Conservation (phyloP, 78 protist species). For the Acrasis kona region DNA sequence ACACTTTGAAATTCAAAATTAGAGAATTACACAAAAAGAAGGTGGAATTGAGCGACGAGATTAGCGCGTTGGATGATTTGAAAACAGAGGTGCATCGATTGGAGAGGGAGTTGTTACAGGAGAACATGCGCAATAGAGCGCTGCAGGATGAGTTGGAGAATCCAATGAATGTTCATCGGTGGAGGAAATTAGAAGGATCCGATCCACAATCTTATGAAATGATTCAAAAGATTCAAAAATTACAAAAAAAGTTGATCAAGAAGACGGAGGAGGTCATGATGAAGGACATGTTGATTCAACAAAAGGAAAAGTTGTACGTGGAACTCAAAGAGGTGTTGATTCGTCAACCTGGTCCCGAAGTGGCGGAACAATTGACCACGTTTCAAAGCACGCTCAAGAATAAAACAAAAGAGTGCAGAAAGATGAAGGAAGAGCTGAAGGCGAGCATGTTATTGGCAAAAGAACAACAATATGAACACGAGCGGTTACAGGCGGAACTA, state of each 20-base stretch:
- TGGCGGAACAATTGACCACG: slow-evolving; percentile 55
- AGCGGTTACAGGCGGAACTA: no score
- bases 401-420: no score
- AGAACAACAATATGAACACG: no score
- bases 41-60: neutral
- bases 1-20: slow-evolving; percentile 35
- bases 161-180: slow-evolving; percentile 84
- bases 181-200: slow-evolving; percentile 59
- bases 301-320: slow-evolving; percentile 62
- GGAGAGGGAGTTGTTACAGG: slow-evolving; percentile 67
- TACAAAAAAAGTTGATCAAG: slow-evolving; percentile 70
- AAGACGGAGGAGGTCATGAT: slow-evolving; percentile 67
- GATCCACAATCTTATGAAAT: slow-evolving; percentile 64
- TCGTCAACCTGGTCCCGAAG: slow-evolving; percentile 78
- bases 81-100: slow-evolving; percentile 42
- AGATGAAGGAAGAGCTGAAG: no score
- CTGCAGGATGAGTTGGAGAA: slow-evolving; percentile 80
- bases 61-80: slow-evolving; percentile 22
- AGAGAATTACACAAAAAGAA: slow-evolving; percentile 32
- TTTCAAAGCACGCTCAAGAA: no score
- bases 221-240: slow-evolving; percentile 64
- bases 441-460: no score
- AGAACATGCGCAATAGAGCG: slow-evolving; percentile 48
- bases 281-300: slow-evolving; percentile 64
- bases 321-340: slow-evolving; percentile 70